phyloP scores from a whole-genome alignment of 148 eudicot genomes.

The Diospyros lotus region DNA sequence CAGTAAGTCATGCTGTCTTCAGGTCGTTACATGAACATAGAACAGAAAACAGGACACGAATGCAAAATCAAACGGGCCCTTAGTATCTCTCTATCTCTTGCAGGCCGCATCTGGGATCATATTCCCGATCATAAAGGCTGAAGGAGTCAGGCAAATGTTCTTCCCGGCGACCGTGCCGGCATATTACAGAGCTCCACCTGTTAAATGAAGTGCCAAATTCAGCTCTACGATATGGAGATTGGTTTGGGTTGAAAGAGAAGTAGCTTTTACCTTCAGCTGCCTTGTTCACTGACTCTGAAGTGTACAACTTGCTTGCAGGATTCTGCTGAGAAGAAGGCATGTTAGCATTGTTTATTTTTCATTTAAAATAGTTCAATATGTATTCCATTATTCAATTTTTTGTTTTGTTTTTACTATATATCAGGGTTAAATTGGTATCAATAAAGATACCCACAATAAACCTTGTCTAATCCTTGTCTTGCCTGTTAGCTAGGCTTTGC shows the following conservation, averaged over 20 bases:
- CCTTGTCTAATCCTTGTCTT: no score
- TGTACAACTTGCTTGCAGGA: neutral
- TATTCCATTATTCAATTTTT: no score
- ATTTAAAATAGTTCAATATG: no score
- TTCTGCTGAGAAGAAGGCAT: neutral
- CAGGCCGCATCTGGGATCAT: slow-evolving; percentile 83
- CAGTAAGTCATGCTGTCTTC: slow-evolving; percentile 28
- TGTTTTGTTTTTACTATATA: no score
- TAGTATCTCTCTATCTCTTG: neutral
- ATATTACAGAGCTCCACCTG: slow-evolving; percentile 50
- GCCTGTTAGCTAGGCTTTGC: no score
- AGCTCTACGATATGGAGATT: neutral
- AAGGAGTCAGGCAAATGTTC: slow-evolving; percentile 87
- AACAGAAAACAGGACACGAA: neutral
- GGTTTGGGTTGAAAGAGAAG: neutral
- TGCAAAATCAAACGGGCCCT: neutral
- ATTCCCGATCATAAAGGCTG: slow-evolving; percentile 74
- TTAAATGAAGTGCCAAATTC: slow-evolving; percentile 19
- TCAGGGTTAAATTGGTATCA: no score
- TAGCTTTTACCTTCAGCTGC: neutral
- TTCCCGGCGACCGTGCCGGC: slow-evolving; percentile 75
- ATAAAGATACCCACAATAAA: no score
- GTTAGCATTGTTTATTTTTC: no score
- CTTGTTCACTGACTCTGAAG: neutral
- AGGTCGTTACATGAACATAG: no score